Evolutionary conservation across 257 asterid genomes (phyloP).

Genomic region (Gentiana straminea): DNA sequence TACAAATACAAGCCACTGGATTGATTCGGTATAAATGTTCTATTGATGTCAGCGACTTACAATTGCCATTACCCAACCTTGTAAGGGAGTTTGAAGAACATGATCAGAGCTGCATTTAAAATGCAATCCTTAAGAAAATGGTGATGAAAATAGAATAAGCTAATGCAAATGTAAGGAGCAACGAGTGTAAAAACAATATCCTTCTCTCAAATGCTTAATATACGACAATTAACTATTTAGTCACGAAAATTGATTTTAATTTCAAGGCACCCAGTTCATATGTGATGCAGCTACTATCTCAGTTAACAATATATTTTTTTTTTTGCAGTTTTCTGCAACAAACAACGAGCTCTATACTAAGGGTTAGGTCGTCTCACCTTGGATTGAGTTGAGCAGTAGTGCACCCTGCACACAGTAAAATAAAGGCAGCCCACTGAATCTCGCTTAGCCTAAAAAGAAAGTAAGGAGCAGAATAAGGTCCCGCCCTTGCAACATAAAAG

Average conservation of each 20-base stretch:
- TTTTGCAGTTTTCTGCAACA: background rate
- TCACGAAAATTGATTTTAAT: slow-evolving; percentile 7
- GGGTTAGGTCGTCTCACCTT: slow-evolving; percentile 41
- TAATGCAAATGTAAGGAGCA: slow-evolving; percentile 1
- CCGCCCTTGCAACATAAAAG: background rate
- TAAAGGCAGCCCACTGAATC: slow-evolving; percentile 95
- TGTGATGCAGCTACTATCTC: background rate
- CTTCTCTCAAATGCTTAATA: too few species aligned
- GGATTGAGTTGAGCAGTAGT: slow-evolving; percentile 97
- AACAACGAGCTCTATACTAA: slow-evolving; percentile 10
- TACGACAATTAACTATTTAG: background rate
- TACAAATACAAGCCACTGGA: slow-evolving; percentile 12
- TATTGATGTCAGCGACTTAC: slow-evolving; percentile 49
- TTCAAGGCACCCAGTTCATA: background rate
- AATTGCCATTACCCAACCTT: slow-evolving; percentile 99
- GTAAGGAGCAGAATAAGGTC: background rate
- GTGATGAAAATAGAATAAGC: slow-evolving; percentile 11
- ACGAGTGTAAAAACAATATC: background rate
- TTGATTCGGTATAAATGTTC: slow-evolving; percentile 1
- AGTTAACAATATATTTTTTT: background rate
- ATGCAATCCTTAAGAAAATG: slow-evolving; percentile 17
- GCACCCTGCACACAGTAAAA: slow-evolving; percentile 97
- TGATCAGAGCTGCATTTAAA: slow-evolving; percentile 63
- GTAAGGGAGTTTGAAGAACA: slow-evolving; percentile 83
- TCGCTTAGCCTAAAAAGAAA: slow-evolving; percentile 65